A percentile compares a stretch with the other conserved stretches of the same genome.
These are phyloP conservation scores for Trichocladium antarcticum DNA, from an alignment of 495 filamentous ascomycete genomes.

Conservation along the genomic window DNA sequence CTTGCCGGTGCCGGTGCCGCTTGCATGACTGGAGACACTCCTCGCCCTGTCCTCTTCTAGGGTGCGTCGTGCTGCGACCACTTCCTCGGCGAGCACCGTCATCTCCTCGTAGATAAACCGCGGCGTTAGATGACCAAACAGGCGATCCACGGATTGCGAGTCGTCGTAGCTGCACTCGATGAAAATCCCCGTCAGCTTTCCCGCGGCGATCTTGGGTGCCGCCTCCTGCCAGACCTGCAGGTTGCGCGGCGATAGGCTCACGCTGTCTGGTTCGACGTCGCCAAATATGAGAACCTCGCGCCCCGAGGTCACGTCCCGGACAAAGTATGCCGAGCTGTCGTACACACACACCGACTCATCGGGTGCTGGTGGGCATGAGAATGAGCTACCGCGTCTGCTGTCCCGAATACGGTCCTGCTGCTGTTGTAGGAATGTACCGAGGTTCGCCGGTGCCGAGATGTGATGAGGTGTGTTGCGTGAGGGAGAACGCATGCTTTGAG, in stretches of 20 bases:
- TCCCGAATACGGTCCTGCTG: constrained; percentile 14
- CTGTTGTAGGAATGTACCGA: constrained; percentile 17
- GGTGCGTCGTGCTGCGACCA: constrained; percentile 33
- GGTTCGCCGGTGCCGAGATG: constrained; percentile 15
- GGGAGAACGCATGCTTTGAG: constrained; percentile 9
- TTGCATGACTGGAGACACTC: neutral
- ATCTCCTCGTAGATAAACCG: constrained; percentile 71
- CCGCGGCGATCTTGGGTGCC: constrained; percentile 63
- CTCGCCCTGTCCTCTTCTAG: constrained; percentile 1
- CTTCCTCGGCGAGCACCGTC: constrained; percentile 53
- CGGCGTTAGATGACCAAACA: constrained; percentile 85
- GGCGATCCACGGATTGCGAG: constrained; percentile 53
- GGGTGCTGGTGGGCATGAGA: constrained; percentile 16
- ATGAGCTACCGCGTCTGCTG: constrained; percentile 15
- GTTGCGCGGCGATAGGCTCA: constrained; percentile 74
- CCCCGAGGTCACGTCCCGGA: constrained; percentile 57
- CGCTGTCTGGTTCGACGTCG: constrained; percentile 83
- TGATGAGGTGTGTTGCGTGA: constrained; percentile 12
- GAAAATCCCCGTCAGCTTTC: constrained; percentile 65
- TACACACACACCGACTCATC: constrained; percentile 47
- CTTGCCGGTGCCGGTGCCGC: constrained; percentile 25
- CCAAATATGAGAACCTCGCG: constrained; percentile 85
- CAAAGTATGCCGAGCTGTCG: constrained; percentile 86
- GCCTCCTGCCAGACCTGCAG: constrained; percentile 70
- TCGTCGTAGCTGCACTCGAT: constrained; percentile 94